phyloP scores from a whole-genome alignment of 2,329 filamentous ascomycete species.

The Mycosphaerelloides madeirae region DNA sequence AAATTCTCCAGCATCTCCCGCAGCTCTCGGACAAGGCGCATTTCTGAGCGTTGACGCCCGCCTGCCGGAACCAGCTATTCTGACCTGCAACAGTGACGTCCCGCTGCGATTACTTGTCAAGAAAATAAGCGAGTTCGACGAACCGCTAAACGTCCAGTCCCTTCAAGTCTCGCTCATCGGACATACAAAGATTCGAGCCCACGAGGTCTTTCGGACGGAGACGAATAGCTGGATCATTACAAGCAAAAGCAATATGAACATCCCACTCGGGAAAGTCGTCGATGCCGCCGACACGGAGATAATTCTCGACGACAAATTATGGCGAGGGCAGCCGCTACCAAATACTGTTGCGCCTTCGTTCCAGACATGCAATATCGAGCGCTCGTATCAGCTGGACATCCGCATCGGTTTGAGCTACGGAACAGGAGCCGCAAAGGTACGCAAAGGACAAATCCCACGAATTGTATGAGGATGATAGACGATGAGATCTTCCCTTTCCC shows the following conservation, averaged over 20 bases:
- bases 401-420: constrained; percentile 74
- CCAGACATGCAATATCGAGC: constrained; percentile 77
- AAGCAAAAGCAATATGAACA: constrained; percentile 64
- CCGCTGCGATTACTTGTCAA: constrained; percentile 76
- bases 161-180: constrained; percentile 79
- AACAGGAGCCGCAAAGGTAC: constrained; percentile 44
- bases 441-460: constrained; percentile 24
- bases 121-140: constrained; percentile 64
- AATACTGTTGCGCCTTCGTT: constrained; percentile 86
- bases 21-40: constrained; percentile 38
- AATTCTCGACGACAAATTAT: constrained; percentile 57
- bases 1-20: constrained; percentile 19
- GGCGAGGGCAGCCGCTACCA: constrained; percentile 68
- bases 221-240: constrained; percentile 70
- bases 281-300: constrained; percentile 54
- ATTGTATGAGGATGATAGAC: constrained; percentile 17
- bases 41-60: constrained; percentile 75
- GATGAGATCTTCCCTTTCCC: constrained; percentile 2
- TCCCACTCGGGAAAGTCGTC: constrained; percentile 58
- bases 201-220: constrained; percentile 68
- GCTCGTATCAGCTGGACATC: constrained; percentile 79
- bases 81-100: constrained; percentile 83
- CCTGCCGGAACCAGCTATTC: constrained; percentile 77
- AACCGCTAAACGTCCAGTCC: constrained; percentile 69
- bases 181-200: constrained; percentile 72